Conservation (phyloP, 371 early-diverging fungal genomes). For the Lichtheimia ornata region DNA sequence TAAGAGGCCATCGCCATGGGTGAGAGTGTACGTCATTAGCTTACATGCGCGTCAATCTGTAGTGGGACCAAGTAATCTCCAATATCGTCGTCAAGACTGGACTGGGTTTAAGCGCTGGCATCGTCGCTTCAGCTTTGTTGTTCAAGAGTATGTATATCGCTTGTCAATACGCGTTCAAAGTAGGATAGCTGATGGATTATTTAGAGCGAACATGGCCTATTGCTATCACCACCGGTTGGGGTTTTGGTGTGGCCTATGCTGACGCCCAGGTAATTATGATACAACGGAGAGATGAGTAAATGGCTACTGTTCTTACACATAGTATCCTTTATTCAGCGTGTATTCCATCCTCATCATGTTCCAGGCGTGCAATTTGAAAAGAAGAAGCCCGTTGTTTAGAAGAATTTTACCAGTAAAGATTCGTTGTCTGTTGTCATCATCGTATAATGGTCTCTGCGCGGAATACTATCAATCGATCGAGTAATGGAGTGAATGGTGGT, state of each 20-base stretch:
- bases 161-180: background rate
- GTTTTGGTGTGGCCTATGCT: conserved; percentile 85
- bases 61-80: conserved; percentile 90
- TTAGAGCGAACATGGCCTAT: conserved; percentile 90
- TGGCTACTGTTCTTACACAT: background rate
- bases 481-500: no score
- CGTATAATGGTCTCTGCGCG: no score
- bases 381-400: conserved; percentile 47
- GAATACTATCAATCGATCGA: no score
- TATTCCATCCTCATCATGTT: conserved; percentile 50
- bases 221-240: conserved; percentile 84
- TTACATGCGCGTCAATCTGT: conserved; percentile 3
- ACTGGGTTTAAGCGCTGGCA: conserved; percentile 85
- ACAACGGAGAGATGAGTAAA: background rate
- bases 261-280: conserved; percentile 69
- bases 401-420: no score
- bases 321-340: conserved; percentile 29
- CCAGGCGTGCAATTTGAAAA: conserved; percentile 50
- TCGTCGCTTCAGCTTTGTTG: conserved; percentile 85
- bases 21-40: no score
- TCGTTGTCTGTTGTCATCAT: no score
- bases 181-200: background rate
- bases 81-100: conserved; percentile 87
- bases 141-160: conserved; percentile 76
- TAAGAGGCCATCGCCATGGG: background rate